phyloP scores from a whole-genome alignment of 2,329 filamentous ascomycete genomes.

The Cercospora canescens region DNA sequence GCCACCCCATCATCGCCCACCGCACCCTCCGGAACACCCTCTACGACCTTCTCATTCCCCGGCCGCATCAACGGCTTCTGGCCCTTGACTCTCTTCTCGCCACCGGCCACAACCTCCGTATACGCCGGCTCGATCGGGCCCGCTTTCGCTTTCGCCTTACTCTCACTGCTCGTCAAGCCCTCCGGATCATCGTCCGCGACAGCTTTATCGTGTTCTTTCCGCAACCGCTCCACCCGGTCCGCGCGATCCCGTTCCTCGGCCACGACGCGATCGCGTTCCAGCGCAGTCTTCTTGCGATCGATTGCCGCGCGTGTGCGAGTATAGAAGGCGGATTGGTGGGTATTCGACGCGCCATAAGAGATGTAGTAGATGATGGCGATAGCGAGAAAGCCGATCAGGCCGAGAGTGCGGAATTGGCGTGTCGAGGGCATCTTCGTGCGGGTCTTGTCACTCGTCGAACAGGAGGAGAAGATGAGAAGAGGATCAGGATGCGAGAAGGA shows the following conservation, averaged over 20 bases:
- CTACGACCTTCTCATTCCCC: conserved; percentile 37
- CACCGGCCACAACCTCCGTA: conserved; percentile 62
- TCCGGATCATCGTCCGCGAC: conserved; percentile 18
- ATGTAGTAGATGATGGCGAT: conserved; percentile 73
- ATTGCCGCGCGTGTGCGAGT: conserved; percentile 56
- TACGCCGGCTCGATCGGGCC: neutral
- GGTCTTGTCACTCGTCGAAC: neutral
- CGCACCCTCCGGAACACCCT: conserved; percentile 34
- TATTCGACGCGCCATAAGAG: conserved; percentile 60
- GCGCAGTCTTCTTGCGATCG: conserved; percentile 45
- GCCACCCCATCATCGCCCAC: conserved; percentile 45
- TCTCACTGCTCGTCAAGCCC: conserved; percentile 29
- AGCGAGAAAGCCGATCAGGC: conserved; percentile 63
- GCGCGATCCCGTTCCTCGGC: conserved; percentile 30
- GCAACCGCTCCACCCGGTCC: conserved; percentile 32
- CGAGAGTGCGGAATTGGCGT: conserved; percentile 68
- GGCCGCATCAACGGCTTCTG: conserved; percentile 48
- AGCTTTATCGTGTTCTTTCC: conserved; percentile 35
- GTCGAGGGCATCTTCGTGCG: conserved; percentile 61
- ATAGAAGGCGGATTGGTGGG: conserved; percentile 57
- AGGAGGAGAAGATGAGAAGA: neutral
- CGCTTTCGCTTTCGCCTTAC: neutral
- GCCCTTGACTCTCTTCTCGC: conserved; percentile 50
- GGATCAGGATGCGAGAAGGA: neutral
- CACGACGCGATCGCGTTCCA: conserved; percentile 33